Evolutionary conservation across 768 basidiomycete species (phyloP), one percentile per base, ranked within the genome.

Genomic region (Phaeotremella skinneri): DNA sequence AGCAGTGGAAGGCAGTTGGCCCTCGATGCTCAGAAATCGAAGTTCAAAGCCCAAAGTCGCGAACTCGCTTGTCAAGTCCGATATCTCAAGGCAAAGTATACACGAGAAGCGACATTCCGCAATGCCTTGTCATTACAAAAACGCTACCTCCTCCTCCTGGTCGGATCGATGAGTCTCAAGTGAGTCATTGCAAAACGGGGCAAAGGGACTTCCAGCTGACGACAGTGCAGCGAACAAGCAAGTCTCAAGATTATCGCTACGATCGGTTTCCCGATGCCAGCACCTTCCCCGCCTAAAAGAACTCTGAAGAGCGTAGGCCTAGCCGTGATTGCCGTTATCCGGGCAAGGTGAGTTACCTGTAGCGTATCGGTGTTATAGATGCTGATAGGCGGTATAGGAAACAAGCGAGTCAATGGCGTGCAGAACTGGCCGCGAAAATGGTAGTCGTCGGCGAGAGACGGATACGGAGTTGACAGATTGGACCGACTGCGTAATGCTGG

Each of bases 11-110:
- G 42, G 17, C 14, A n/a, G 14, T 23, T 48, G 14, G 51, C 32
- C 31, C 49, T 66, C 20, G 49, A 52, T 13, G 61, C 60, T 4
- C 66, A 70, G 50, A 62, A 60, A 51, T 16, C 52, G 14, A 42
- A 49, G n/a, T 67, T 69, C 61, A 68, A 67, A 30, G 55, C 66
- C 2, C 73, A 75, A 56, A 48, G 60, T 4, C 48, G 56, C 37
- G 68, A 91, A 7, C 80, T 97, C 20, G 85, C 98, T 49, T 84
- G 90, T 6, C 91, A 96, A 75, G 91, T 96, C 58, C 83, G 82
- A 41, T 97, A 96, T 77, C 81, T 98, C 66, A 94, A 98, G 75
- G 87, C 88, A 55, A 91, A 90, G 72, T 93, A 87, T 76, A 87
- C 84, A 2, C 83, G 94, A 25, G 96, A 99, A 78, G 83, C 86